A percentile compares a stretch with the other conserved stretches of the same genome.
These are phyloP conservation scores for Trichosporon sp. DNA, from an alignment of 1,284 basidiomycete genomes.

Conservation along the genomic window DNA sequence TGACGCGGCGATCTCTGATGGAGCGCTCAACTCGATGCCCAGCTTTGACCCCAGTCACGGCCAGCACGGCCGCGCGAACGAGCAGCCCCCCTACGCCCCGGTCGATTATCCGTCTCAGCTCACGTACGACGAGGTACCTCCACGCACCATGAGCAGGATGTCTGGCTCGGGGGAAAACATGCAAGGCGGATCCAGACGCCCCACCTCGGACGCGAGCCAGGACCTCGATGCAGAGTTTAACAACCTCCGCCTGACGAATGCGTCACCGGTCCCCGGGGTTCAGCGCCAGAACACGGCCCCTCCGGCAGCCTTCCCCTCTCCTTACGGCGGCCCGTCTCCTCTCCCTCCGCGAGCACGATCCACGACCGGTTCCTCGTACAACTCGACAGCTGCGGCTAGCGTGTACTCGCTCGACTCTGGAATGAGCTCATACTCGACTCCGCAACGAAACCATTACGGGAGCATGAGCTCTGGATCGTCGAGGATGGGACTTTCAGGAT, in stretches of 20 bases:
- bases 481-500: neutral
- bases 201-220: slow-evolving; percentile 40
- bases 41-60: slow-evolving; percentile 14
- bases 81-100: slow-evolving; percentile 44
- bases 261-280: slow-evolving; percentile 15
- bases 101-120: slow-evolving; percentile 44
- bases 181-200: slow-evolving; percentile 24
- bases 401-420: slow-evolving; percentile 55
- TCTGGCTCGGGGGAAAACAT: slow-evolving; percentile 33
- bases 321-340: slow-evolving; percentile 22
- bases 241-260: slow-evolving; percentile 40
- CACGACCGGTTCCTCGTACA: slow-evolving; percentile 9
- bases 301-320: slow-evolving; percentile 23
- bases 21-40: slow-evolving; percentile 6
- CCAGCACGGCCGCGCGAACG: slow-evolving; percentile 9
- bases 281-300: slow-evolving; percentile 36
- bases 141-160: slow-evolving; percentile 31
- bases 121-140: slow-evolving; percentile 22
- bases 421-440: slow-evolving; percentile 45
- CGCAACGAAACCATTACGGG: slow-evolving; percentile 14
- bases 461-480: slow-evolving; percentile 20
- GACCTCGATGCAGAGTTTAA: slow-evolving; percentile 41
- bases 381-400: slow-evolving; percentile 43
- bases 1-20: slow-evolving; percentile 21
- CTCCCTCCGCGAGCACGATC: slow-evolving; percentile 17